phyloP scores from a whole-genome alignment of 2,329 filamentous ascomycete species.

The Sporothrix mexicana region DNA sequence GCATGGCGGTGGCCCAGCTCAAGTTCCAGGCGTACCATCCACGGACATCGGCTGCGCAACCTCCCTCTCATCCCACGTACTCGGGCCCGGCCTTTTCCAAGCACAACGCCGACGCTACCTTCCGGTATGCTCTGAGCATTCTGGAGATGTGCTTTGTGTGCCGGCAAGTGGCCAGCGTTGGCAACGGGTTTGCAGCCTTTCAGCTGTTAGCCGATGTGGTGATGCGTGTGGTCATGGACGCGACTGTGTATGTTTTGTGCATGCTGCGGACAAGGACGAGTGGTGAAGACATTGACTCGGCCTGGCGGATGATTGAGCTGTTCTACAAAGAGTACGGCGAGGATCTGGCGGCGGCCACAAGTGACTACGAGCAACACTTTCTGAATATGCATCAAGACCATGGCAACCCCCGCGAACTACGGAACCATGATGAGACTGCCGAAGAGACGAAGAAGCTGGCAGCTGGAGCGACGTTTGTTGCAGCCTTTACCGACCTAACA shows the following conservation, averaged over 20 bases:
- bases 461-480: slow-evolving; percentile 23
- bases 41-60: slow-evolving; percentile 27
- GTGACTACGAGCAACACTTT: slow-evolving; percentile 12
- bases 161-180: slow-evolving; percentile 34
- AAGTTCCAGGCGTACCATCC: slow-evolving; percentile 44
- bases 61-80: neutral
- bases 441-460: slow-evolving; percentile 22
- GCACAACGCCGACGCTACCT: slow-evolving; percentile 40
- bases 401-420: neutral
- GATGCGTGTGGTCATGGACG: slow-evolving; percentile 42
- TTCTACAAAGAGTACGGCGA: slow-evolving; percentile 40
- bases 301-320: slow-evolving; percentile 42
- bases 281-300: slow-evolving; percentile 31
- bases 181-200: slow-evolving; percentile 41
- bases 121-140: slow-evolving; percentile 39
- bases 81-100: slow-evolving; percentile 35
- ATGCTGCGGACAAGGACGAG: slow-evolving; percentile 40
- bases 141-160: slow-evolving; percentile 39
- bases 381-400: neutral
- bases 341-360: slow-evolving; percentile 34
- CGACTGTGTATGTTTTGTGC: slow-evolving; percentile 44
- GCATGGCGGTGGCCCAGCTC: slow-evolving; percentile 41
- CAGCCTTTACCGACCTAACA: slow-evolving; percentile 34
- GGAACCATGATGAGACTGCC: slow-evolving; percentile 24
- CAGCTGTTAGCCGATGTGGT: slow-evolving; percentile 43